These are phyloP conservation scores for Kodamaea kakaduensis DNA, from an alignment of 805 yeast species.

Conservation along the genomic window DNA sequence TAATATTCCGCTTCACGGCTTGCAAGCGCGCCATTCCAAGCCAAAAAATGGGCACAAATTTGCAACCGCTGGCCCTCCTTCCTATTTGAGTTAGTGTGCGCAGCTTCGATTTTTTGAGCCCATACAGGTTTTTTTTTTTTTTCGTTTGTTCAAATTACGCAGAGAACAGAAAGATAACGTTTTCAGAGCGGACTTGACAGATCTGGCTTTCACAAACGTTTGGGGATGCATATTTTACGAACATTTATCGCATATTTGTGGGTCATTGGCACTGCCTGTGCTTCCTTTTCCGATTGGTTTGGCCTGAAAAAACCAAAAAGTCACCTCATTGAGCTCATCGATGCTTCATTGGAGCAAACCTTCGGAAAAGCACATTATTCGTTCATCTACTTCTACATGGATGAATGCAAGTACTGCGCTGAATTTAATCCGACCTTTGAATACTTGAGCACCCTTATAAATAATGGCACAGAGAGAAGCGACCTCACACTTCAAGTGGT, in stretches of 20 bases:
- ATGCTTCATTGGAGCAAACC: constrained; percentile 12
- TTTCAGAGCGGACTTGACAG: too few relatives aligned
- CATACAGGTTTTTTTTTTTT: not conserved
- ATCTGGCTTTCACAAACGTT: not conserved
- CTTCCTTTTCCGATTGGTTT: constrained; percentile 7
- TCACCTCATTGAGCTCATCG: constrained; percentile 10
- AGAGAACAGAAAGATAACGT: too few relatives aligned
- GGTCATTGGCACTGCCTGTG: not conserved
- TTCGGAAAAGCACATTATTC: constrained; percentile 28
- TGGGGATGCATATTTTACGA: not conserved
- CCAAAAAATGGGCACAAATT: too few relatives aligned
- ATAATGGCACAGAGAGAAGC: constrained; percentile 34
- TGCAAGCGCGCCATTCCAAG: too few relatives aligned
- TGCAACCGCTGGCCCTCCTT: constrained; percentile 5
- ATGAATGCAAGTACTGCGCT: constrained; percentile 33
- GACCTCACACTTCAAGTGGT: constrained; percentile 24
- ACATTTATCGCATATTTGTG: not conserved
- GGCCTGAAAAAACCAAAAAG: constrained; percentile 1
- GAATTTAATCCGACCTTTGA: constrained; percentile 30
- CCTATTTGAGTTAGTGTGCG: constrained; percentile 5
- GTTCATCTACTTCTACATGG: constrained; percentile 45
- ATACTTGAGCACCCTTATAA: constrained; percentile 42
- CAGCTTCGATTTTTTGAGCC: not conserved
- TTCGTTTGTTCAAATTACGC: too few relatives aligned
- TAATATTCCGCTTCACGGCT: too few relatives aligned